phyloP scores from a whole-genome alignment of 2,329 filamentous ascomycete species.

The Lachnellula hyalina region DNA sequence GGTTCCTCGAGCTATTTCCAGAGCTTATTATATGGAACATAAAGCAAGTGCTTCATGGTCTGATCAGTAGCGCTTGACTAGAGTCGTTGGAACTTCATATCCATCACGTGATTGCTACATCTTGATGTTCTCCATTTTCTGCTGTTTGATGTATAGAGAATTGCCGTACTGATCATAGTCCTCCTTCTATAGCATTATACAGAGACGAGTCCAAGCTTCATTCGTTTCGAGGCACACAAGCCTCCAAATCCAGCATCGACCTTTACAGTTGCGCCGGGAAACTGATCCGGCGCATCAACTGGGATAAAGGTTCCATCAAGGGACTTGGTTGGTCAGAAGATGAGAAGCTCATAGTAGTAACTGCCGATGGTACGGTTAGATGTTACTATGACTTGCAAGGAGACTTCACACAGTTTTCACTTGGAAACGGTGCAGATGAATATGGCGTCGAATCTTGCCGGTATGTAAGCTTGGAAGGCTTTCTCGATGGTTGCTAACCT shows the following conservation, averaged over 20 bases:
- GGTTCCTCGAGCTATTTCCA: too few species aligned
- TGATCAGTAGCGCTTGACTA: background rate
- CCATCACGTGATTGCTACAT: background rate
- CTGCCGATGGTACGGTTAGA: constrained; percentile 82
- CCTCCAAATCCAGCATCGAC: constrained; percentile 79
- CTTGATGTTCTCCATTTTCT: constrained; percentile 1
- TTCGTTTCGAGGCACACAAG: constrained; percentile 65
- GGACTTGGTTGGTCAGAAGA: constrained; percentile 96
- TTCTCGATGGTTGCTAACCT: background rate
- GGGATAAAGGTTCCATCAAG: constrained; percentile 84
- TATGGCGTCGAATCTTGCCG: constrained; percentile 81
- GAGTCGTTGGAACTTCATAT: background rate
- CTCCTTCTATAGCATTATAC: constrained; percentile 61
- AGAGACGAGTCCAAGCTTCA: constrained; percentile 83
- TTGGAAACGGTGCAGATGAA: constrained; percentile 86
- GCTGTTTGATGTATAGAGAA: background rate
- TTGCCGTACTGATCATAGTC: constrained; percentile 25
- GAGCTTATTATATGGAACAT: too few species aligned
- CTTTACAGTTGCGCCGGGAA: constrained; percentile 92
- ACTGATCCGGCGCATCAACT: constrained; percentile 77
- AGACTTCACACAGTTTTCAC: constrained; percentile 89
- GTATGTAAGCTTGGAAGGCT: constrained; percentile 16
- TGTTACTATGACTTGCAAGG: constrained; percentile 86
- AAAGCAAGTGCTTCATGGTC: background rate
- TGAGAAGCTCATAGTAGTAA: constrained; percentile 83